Evolutionary conservation across 306 rosid species (phyloP), one percentile per base, ranked within the genome.

Genomic region (Malus domestica): DNA sequence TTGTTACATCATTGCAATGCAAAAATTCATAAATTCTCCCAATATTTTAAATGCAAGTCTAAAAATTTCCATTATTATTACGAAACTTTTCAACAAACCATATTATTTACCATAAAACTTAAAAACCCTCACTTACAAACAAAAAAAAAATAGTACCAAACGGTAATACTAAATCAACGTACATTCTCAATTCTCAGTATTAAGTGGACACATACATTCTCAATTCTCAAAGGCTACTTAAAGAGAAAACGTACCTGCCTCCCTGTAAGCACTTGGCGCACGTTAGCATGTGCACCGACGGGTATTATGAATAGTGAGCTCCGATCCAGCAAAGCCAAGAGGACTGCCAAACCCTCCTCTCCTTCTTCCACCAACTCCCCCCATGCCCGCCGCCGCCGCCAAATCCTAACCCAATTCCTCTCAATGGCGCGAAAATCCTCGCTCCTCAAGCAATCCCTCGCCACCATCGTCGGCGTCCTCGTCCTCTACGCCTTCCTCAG

Each of bases 391-490:
- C 20, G 6, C 55, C 55, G 18, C 55, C 68, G 13, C 49, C 46
- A 16, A 66, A 20, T 55, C 40, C 77, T 57, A 63, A 61, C 71
- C 38, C 76, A 15, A 27, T 58, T 59, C 29, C 22, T 59, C 38
- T 23, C 85, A 0, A 87, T 88, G 92, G 74, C 87, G 16, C 82
- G 97, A 63, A 92, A 90, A 54, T 89, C 81, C 44, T 72, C 89
- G 4, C 45, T 89, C 60, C 83, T 93, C 18, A 88, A 89, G 76
- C 88, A 78, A 86, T 77, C 86, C 87, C 85, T 96, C 20, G 82
- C 74, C 27, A 78, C 87, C 6, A 78, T 89, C 60, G 79, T 81
- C 83, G 3, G 76, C 20, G 18, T 88, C 16, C 23, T 92, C 5
- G 63, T 73, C 78, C 60, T 89, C 51, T 95, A 88, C 67, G 91